Evolutionary conservation across 2,329 filamentous ascomycete genomes (phyloP), one percentile per base, ranked within the genome.

Genomic region (Calonectria pauciramosa): DNA sequence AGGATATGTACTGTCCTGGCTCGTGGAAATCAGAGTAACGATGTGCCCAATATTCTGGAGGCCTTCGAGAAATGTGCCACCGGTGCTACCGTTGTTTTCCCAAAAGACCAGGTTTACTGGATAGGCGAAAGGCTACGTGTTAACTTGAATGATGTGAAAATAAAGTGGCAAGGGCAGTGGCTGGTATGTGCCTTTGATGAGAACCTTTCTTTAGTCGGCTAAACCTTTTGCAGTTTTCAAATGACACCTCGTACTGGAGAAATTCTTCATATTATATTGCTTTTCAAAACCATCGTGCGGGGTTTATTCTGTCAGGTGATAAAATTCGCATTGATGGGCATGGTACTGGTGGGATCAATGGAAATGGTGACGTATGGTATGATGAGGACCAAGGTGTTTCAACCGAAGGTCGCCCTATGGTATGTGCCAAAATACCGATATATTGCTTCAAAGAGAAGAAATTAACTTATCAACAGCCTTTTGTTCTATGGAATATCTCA

Each of bases 161-260:
- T 63, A 26, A 63, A 63, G 23, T 63, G 56, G 56, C 56, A 44
- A 63, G 56, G 56, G 23, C 36, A 63, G 26, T 63, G 56, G 56
- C 56, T 63, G 3, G 56, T 63, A 11, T 9, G 56, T 20, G 13
- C 26, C 16, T 13, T 41, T 3, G 1, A 41, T 5, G 9, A 23
- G 11, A 41, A 9, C 10, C 13, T 5, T 20, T 18, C 18, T 28
- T 16, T 18, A 20, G n/a, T 11, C 26, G 23, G 23, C 56, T 63
- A 36, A 63, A 10, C 10, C 14, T n/a, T 36, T 3, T 5, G 1
- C 26, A 63, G 56, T 41, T 63, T 63, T 63, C 56, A 18, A 41
- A 63, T 20, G 56, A 63, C 26, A 63, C 56, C 7, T 38, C 36
- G 9, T 63, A 41, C 14, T 63, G 56, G 56, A 63, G 56, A 2